These are phyloP conservation scores for Speleostelium caveatum DNA, from an alignment of 78 protist genomes.

Conservation along the genomic window DNA sequence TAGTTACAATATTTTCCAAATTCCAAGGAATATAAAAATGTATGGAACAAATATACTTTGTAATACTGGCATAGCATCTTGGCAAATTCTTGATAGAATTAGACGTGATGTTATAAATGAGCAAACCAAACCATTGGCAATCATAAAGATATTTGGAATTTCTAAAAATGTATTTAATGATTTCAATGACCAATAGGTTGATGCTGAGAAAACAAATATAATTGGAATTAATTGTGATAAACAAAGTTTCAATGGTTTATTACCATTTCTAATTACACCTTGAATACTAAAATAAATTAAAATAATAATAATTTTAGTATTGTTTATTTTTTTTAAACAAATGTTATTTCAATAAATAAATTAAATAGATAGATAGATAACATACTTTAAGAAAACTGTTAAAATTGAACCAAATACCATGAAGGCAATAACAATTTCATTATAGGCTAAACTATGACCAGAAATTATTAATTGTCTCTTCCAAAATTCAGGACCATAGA, in stretches of 20 bases:
- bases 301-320: too few relatives aligned
- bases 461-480: neutral
- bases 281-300: constrained; percentile 13
- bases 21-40: neutral
- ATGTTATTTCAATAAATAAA: neutral
- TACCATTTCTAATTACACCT: constrained; percentile 24
- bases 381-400: constrained; percentile 55
- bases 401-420: constrained; percentile 13
- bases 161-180: constrained; percentile 2
- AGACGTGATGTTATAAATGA: constrained; percentile 63
- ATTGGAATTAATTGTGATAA: constrained; percentile 43
- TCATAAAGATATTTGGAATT: constrained; percentile 55
- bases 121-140: constrained; percentile 42
- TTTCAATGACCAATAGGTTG: constrained; percentile 35
- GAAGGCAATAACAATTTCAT: neutral
- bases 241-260: neutral
- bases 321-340: too few relatives aligned
- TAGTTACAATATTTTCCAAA: neutral
- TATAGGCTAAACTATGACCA: neutral
- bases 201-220: neutral
- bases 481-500: constrained; percentile 73
- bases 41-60: constrained; percentile 66
- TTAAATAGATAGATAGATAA: neutral
- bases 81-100: constrained; percentile 76
- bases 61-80: constrained; percentile 10